A percentile compares a stretch with the other conserved stretches of the same genome.
phyloP scores from a whole-genome alignment of 2,329 filamentous ascomycete species.

The Claviceps humidiphila region DNA sequence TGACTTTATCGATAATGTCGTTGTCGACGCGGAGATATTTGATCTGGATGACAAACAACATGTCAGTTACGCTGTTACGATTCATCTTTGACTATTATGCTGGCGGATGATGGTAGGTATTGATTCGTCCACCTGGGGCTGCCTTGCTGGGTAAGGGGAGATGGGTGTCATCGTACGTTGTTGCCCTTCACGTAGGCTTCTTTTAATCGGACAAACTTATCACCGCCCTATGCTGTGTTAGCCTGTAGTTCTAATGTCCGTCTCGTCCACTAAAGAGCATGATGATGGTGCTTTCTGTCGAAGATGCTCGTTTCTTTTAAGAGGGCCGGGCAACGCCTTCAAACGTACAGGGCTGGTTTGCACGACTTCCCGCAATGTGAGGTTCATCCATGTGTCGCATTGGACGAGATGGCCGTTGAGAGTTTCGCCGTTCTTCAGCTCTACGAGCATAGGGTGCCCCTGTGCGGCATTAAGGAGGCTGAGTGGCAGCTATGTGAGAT shows the following conservation, averaged over 20 bases:
- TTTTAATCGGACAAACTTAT: constrained; percentile 81
- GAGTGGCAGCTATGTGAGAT: constrained; percentile 43
- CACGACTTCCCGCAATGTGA: constrained; percentile 92
- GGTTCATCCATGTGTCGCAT: constrained; percentile 99
- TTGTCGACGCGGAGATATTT: constrained; percentile 95
- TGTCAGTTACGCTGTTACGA: background rate
- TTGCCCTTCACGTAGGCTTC: constrained; percentile 97
- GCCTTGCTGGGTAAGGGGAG: background rate
- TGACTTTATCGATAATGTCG: constrained; percentile 88
- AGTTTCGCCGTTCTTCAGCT: constrained; percentile 95
- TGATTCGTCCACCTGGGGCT: too few relatives aligned
- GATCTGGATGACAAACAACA: constrained; percentile 45
- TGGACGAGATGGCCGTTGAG: constrained; percentile 91
- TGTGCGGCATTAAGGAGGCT: constrained; percentile 90
- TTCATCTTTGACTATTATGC: background rate
- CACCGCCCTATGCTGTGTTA: constrained; percentile 51
- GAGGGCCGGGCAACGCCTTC: background rate
- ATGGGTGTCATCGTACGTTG: constrained; percentile 46
- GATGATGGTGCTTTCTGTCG: too few relatives aligned
- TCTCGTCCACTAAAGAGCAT: background rate
- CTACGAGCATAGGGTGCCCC: constrained; percentile 94
- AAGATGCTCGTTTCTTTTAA: too few relatives aligned
- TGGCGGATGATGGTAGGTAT: background rate
- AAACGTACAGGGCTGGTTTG: constrained; percentile 68
- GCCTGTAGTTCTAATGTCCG: background rate